phyloP scores from a whole-genome alignment of 2,329 filamentous ascomycete genomes.

The Apiospora rasikravindrae region DNA sequence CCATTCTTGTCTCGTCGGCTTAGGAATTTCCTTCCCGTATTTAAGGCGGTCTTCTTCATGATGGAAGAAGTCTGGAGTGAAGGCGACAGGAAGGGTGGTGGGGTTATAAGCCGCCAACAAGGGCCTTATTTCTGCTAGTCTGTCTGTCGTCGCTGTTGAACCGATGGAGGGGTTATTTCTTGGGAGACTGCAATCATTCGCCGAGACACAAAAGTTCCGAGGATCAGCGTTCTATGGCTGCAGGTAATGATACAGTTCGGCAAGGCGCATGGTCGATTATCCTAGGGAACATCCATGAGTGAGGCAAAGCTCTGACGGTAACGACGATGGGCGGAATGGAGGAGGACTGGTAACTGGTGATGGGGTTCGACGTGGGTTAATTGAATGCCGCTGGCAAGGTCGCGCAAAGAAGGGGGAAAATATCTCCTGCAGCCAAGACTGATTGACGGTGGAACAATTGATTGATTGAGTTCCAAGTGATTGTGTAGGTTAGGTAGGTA shows the following conservation, averaged over 20 bases:
- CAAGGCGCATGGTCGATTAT: slow-evolving; percentile 20
- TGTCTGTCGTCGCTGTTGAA: neutral
- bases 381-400: slow-evolving; percentile 5
- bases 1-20: slow-evolving; percentile 71
- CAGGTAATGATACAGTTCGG: slow-evolving; percentile 18
- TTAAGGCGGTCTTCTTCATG: slow-evolving; percentile 55
- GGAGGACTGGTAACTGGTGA: neutral
- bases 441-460: slow-evolving; percentile 14
- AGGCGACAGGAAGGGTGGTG: slow-evolving; percentile 16
- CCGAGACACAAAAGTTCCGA: slow-evolving; percentile 9
- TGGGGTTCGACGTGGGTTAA: neutral
- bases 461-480: neutral
- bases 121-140: slow-evolving; percentile 13
- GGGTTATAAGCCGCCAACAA: slow-evolving; percentile 15
- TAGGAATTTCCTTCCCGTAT: slow-evolving; percentile 65
- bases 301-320: slow-evolving; percentile 1
- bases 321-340: neutral
- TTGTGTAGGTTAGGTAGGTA: neutral
- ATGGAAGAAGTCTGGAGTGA: slow-evolving; percentile 28
- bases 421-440: slow-evolving; percentile 12
- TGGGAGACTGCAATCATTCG: neutral
- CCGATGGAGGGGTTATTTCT: slow-evolving; percentile 1
- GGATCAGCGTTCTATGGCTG: slow-evolving; percentile 19
- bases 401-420: slow-evolving; percentile 4
- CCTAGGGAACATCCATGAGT: neutral